A percentile compares a stretch with the other conserved stretches of the same genome.
These are phyloP conservation scores for Phytophthora chlamydospora DNA, from an alignment of 352 stramenopile genomes.

Conservation along the genomic window DNA sequence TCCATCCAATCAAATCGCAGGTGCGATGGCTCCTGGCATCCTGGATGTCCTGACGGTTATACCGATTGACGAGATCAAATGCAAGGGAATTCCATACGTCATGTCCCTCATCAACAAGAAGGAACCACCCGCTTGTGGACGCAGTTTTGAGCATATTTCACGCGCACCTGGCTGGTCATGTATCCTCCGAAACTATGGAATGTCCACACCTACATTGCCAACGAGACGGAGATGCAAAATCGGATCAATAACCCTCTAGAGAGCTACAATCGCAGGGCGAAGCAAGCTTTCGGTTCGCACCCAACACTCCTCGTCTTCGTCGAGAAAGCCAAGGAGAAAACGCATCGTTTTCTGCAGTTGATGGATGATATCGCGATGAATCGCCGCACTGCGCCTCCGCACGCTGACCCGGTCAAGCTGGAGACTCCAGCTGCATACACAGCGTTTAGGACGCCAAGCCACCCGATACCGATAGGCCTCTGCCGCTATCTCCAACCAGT, in stretches of 20 bases:
- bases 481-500: too few relatives aligned
- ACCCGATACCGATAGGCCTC: too few relatives aligned
- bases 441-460: neutral
- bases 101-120: conserved; percentile 2
- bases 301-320: conserved; percentile 3
- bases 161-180: neutral
- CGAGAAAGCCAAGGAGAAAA: conserved; percentile 4
- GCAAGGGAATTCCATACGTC: conserved; percentile 10
- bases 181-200: conserved; percentile 1
- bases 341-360: neutral
- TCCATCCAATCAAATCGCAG: conserved; percentile 5
- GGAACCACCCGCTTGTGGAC: neutral
- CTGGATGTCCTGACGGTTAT: conserved; percentile 16
- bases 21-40: conserved; percentile 3
- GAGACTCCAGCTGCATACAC: neutral
- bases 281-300: conserved; percentile 2
- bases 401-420: conserved; percentile 1
- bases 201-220: conserved; percentile 3
- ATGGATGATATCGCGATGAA: conserved; percentile 8
- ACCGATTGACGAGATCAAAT: conserved; percentile 3
- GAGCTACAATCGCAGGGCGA: conserved; percentile 4
- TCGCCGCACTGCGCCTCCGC: neutral
- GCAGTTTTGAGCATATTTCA: conserved; percentile 6
- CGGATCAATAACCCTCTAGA: conserved; percentile 14
- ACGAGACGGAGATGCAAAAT: conserved; percentile 4